Evolutionary conservation across 441 rosid genomes (phyloP).

Genomic region (Adansonia madagascariensis): DNA sequence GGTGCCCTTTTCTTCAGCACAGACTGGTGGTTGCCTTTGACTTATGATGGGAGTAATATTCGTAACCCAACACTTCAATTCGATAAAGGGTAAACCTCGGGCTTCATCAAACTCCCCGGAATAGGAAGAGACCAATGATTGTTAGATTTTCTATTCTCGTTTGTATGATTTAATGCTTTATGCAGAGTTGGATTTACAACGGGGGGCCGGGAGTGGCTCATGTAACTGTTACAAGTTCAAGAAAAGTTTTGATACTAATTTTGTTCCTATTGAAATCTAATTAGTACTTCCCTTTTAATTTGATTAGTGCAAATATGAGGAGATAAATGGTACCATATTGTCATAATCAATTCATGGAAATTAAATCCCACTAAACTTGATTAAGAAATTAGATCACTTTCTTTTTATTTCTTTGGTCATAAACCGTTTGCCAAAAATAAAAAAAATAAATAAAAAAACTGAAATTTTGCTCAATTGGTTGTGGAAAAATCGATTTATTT

Average conservation of each 20-base stretch:
- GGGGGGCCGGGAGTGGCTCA: not conserved
- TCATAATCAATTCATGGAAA: no score
- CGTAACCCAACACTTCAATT: slow-evolving; percentile 85
- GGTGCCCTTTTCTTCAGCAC: slow-evolving; percentile 99
- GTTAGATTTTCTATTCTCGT: not conserved
- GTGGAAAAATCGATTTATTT: no score
- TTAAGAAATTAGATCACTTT: not conserved
- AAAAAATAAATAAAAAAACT: no score
- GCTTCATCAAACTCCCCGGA: slow-evolving; percentile 54
- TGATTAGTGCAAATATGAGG: no score
- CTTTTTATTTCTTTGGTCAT: no score
- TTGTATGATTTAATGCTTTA: slow-evolving; percentile 13
- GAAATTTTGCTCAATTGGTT: no score
- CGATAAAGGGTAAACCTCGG: slow-evolving; percentile 78
- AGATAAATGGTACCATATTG: no score
- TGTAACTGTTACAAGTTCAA: not conserved
- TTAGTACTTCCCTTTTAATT: no score
- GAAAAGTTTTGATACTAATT: not conserved
- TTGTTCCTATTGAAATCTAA: not conserved
- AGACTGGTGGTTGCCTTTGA: slow-evolving; percentile 77
- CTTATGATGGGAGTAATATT: slow-evolving; percentile 94
- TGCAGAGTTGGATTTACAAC: not conserved
- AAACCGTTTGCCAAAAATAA: no score
- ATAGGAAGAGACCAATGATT: not conserved
- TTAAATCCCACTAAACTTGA: not conserved